Percentiles rank a stretch among this genome's conserved stretches.
phyloP scores from a whole-genome alignment of 495 filamentous ascomycete genomes.

The Filosporella fistucella region DNA sequence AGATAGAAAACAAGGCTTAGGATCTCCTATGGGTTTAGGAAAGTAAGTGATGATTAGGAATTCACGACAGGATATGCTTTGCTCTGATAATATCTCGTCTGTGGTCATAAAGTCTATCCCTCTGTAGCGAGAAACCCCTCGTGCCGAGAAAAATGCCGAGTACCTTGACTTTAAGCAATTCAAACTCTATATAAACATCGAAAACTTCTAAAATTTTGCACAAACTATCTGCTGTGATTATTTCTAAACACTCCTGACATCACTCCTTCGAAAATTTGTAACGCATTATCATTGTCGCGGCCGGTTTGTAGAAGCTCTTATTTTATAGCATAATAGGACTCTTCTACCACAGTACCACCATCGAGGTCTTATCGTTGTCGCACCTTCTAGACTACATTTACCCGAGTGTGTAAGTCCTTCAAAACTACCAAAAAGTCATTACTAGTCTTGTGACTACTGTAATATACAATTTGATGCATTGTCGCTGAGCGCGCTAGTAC shows the following conservation, averaged over 20 bases:
- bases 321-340: neutral
- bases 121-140: neutral
- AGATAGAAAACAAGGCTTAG: no score
- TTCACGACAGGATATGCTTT: no score
- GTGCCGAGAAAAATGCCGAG: neutral
- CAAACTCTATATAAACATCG: neutral
- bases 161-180: slow-evolving; percentile 1
- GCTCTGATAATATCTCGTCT: no score
- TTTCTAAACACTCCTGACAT: neutral
- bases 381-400: neutral
- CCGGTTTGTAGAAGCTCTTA: neutral
- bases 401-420: neutral
- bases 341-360: neutral
- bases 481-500: no score
- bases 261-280: neutral
- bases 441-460: no score
- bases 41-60: no score
- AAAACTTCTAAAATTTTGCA: neutral
- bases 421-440: no score
- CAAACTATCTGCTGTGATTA: neutral
- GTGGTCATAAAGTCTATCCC: slow-evolving; percentile 1
- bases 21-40: no score
- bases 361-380: neutral
- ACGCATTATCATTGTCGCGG: neutral
- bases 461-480: no score